phyloP scores from a whole-genome alignment of 73 alveolate genomes.

The Paramecium biaurelia region DNA sequence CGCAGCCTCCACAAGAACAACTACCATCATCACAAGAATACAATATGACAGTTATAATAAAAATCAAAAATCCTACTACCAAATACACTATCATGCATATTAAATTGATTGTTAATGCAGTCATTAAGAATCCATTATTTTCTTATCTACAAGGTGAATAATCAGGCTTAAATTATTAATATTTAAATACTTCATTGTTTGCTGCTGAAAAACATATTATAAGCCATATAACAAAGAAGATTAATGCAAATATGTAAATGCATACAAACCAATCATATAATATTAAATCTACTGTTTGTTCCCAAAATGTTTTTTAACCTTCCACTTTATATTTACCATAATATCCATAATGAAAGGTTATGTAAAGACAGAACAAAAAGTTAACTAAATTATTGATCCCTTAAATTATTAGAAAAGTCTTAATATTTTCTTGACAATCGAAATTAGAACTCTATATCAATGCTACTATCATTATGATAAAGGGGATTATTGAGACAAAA shows the following conservation, averaged over 20 bases:
- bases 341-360: slow-evolving; percentile 1
- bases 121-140: slow-evolving; percentile 38
- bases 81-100: slow-evolving; percentile 2
- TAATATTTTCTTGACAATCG: neutral
- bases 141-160: neutral
- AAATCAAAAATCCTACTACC: neutral
- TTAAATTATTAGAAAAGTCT: neutral
- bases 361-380: slow-evolving; percentile 14
- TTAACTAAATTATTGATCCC: slow-evolving; percentile 28
- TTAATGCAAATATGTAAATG: slow-evolving; percentile 20
- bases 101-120: slow-evolving; percentile 14
- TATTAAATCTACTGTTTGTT: neutral
- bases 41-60: neutral
- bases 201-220: neutral
- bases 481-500: slow-evolving; percentile 35
- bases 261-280: slow-evolving; percentile 43
- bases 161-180: neutral
- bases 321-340: slow-evolving; percentile 12
- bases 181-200: neutral
- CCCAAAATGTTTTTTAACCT: neutral
- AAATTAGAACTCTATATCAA: neutral
- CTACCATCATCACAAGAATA: slow-evolving; percentile 38
- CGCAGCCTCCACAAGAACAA: slow-evolving; percentile 20
- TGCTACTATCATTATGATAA: neutral
- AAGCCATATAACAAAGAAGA: slow-evolving; percentile 17